phyloP scores from a whole-genome alignment of 805 yeast genomes.

The Nakazawaea ambrosiae region DNA sequence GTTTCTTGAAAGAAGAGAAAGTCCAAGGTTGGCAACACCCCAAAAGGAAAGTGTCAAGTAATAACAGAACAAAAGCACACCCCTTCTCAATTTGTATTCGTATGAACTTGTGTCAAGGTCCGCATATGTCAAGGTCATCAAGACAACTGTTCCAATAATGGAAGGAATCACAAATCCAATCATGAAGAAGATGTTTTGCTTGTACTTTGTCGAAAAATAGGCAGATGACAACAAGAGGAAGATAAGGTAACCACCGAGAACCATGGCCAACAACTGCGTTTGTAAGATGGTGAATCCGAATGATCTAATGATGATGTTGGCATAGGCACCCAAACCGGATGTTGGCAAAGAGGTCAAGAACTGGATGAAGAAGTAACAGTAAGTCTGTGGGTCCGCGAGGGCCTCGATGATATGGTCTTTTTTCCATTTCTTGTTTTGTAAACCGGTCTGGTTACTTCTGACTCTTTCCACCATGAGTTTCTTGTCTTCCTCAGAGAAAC shows the following conservation, averaged over 20 bases:
- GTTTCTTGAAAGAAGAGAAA: constrained; percentile 19
- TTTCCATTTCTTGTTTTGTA: constrained; percentile 23
- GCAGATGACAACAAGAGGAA: constrained; percentile 19
- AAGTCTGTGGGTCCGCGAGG: constrained; percentile 18
- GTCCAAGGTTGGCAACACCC: constrained; percentile 18
- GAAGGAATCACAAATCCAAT: constrained; percentile 23
- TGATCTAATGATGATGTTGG: constrained; percentile 21
- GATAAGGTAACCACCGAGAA: constrained; percentile 25
- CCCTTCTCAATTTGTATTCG: constrained; percentile 16
- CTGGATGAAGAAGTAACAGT: constrained; percentile 19
- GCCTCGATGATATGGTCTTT: constrained; percentile 20
- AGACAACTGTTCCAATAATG: constrained; percentile 23
- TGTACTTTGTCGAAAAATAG: constrained; percentile 15
- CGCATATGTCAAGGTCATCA: constrained; percentile 19
- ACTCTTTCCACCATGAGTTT: constrained; percentile 20
- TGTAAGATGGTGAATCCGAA: constrained; percentile 23
- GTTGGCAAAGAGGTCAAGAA: constrained; percentile 21
- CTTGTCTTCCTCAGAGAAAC: constrained; percentile 28
- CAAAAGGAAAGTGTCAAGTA: constrained; percentile 22
- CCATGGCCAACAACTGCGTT: constrained; percentile 26
- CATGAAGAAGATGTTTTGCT: constrained; percentile 18
- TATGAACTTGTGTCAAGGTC: constrained; percentile 15
- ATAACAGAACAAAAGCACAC: constrained; percentile 22
- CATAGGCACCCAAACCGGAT: constrained; percentile 25
- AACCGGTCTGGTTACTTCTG: constrained; percentile 28